Conservation (phyloP, 331 rosid species). For the Spiraea crenata region DNA sequence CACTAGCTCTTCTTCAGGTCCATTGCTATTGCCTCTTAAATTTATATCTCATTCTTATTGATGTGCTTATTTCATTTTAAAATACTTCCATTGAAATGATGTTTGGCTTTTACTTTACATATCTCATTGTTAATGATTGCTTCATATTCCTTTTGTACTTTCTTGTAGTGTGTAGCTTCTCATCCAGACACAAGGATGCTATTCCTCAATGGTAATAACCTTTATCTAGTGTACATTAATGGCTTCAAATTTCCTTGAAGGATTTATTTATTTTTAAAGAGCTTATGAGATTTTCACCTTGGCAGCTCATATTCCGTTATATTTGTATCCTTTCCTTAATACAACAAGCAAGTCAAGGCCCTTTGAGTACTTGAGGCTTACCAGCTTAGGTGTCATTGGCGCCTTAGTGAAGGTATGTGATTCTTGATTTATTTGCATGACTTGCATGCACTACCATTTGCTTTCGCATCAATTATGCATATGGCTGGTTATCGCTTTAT, state of each 20-base stretch:
- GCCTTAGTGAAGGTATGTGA: conserved; percentile 81
- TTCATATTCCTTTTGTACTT: conserved; percentile 10
- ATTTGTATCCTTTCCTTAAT: conserved; percentile 83
- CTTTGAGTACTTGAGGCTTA: conserved; percentile 77
- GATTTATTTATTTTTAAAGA: not conserved
- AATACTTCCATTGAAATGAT: not conserved
- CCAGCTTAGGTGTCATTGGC: conserved; percentile 92
- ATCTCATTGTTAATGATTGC: not conserved
- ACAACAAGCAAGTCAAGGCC: conserved; percentile 70
- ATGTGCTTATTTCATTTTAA: not conserved
- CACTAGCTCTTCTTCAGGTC: conserved; percentile 92
- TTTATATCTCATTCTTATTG: not conserved
- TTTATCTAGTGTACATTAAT: conserved; percentile 17
- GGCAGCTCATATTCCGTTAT: conserved; percentile 81
- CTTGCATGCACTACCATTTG: not conserved
- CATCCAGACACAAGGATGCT: conserved; percentile 77
- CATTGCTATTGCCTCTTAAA: conserved; percentile 1
- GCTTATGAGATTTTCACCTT: conserved; percentile 9
- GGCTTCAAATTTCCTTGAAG: conserved; percentile 9
- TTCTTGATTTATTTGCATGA: conserved; percentile 2
- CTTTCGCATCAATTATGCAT: not conserved
- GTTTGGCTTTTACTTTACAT: not conserved
- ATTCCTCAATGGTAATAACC: conserved; percentile 66
- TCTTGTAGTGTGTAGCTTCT: conserved; percentile 84
- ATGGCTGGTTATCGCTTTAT: not conserved